phyloP scores from a whole-genome alignment of 2,329 filamentous ascomycete genomes.

The Curvularia spicifera region DNA sequence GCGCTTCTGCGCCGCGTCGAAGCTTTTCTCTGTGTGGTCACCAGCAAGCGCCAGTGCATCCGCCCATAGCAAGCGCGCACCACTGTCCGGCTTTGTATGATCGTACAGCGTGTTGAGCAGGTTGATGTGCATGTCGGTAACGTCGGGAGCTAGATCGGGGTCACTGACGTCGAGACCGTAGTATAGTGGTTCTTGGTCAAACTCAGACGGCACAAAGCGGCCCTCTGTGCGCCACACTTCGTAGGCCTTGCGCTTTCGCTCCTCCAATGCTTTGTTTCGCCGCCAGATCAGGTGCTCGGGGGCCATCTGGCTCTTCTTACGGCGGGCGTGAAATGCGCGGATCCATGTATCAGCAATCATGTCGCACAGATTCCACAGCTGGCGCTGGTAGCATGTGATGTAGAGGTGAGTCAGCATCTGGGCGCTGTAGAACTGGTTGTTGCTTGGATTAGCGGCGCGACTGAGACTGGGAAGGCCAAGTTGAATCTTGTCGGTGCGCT shows the following conservation, averaged over 20 bases:
- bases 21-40: conserved; percentile 15
- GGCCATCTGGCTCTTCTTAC: conserved; percentile 8
- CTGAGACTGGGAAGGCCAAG: conserved; percentile 29
- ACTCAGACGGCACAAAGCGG: neutral
- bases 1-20: neutral
- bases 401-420: conserved; percentile 35
- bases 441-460: neutral
- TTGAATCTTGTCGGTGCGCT: conserved; percentile 1
- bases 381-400: conserved; percentile 26
- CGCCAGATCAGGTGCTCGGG: conserved; percentile 20
- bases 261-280: conserved; percentile 19
- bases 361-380: conserved; percentile 34
- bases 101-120: conserved; percentile 32
- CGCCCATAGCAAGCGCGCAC: conserved; percentile 42
- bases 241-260: neutral
- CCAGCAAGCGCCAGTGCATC: conserved; percentile 41
- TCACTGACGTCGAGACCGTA: conserved; percentile 21
- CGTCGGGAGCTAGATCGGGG: conserved; percentile 16
- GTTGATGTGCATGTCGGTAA: conserved; percentile 21
- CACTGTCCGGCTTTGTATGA: conserved; percentile 25
- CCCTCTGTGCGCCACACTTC: neutral
- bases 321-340: conserved; percentile 35
- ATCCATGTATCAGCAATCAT: conserved; percentile 45
- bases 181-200: conserved; percentile 13
- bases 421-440: conserved; percentile 26